Evolutionary conservation across 2,329 filamentous ascomycete species (phyloP), one percentile per base, ranked within the genome.

Genomic region (Fusarium hainanense): DNA sequence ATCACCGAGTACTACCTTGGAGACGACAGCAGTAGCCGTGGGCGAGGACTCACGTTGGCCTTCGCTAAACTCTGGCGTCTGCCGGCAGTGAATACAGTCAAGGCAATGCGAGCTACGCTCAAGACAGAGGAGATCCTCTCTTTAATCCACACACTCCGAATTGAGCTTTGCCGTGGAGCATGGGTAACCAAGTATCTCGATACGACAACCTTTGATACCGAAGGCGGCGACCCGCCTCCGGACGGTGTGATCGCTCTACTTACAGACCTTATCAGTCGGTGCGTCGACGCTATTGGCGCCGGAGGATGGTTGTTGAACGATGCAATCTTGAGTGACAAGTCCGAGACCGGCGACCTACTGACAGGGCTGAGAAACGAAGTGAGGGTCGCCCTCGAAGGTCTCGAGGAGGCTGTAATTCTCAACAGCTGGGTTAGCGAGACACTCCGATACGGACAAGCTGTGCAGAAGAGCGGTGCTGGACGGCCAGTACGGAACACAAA

Each of bases 131-230:
- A 94, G 71, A 88, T 92, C 25, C 82, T 93, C 13, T 89, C 89
- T 37, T 85, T 95, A 55, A 90, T 94, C 71, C 87, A 91, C 70
- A 83, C 94, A 8, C 84, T 95, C 30, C 89, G 92, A 58, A 85
- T 91, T 68, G 91, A 94, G 79, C 84, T 95, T 47, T 88, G 90
- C 54, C 88, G 89, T 69, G 92, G 92, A 60, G 90, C 90, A 32
- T 95, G 92, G 92, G 93, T 91, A 1, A 87, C 89, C 20, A 85
- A 88, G 23, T 93, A 94, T 77, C 80, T 92, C 40, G 90, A 92
- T 72, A 79, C 82, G 13, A 85, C 85, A 18, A 79, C 82, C 54
- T 81, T 84, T 30, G 84, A 87, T 49, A 68, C 75, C 2, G 80
- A 81, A 57, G 76, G 76, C 48, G 78, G 78, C 61, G 80, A 81